Base-by-base conservation (phyloP, 2,329 filamentous ascomycete genomes). In the Claviceps lovelessii region DNA sequence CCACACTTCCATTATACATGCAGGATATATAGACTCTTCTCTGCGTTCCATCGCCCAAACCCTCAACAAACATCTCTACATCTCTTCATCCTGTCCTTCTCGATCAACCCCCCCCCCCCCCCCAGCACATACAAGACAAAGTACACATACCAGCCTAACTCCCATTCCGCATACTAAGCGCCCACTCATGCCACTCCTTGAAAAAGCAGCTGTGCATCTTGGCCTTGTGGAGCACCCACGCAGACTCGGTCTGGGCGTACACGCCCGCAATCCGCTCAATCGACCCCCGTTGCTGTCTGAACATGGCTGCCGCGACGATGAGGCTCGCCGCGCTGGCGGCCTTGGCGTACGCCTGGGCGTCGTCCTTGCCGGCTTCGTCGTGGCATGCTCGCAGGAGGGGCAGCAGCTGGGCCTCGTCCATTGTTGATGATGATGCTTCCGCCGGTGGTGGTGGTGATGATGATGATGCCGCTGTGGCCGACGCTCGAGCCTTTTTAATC, bases 141-240 rank as follows among this genome's bases (percentile, higher is more conserved):
- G 35, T 37, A 37, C 35, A 37, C 11, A 4, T 4, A 17, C 13
- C 37, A 41, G 7, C 11, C 37, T 41, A 35, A 9, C 5, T 9
- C 33, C 17, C 29, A 29, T n/a, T 50, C 11, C 41, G 72, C 72
- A 62, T 74, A 70, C 73, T 76, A 65, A 77, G 74, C 63, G 77
- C 83, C 86, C 86, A 90, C 63, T 88, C 87, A 59, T 83, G 75
- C 84, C 84, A 89, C 58, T 88, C 84, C 2, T 75, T 74, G 61
- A 88, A 86, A 68, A 89, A 85, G 0, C 74, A 74, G 28, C 77
- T 75, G 68, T 84, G 82, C 49, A 87, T 73, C 67, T 76, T 78
- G 47, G 75, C 75, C 63, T 76, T 75, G 39, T 78, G 78, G 60
- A 77, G 68, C 57, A 84, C 73, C 75, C 83, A 85, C 49, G 72